Evolutionary conservation across 164 flowering plant species (phyloP).

Genomic region (Akebia trifoliata): DNA sequence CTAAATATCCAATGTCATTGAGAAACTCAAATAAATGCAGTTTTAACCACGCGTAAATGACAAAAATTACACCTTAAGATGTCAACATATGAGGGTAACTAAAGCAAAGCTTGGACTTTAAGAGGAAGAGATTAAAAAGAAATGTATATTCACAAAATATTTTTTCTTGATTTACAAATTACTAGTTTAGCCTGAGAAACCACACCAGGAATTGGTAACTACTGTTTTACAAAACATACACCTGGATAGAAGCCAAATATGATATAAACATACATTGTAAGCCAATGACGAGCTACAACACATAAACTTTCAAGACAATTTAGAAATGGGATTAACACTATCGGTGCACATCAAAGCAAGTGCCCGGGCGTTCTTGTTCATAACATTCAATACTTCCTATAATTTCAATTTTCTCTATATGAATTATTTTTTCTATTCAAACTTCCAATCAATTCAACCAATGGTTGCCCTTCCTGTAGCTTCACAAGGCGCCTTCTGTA

Average conservation of each 20-base stretch:
- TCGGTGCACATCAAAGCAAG: too few relatives aligned
- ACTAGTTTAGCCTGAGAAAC: not conserved
- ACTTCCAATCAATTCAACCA: constrained; percentile 50
- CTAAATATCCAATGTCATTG: not conserved
- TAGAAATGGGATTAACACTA: not conserved
- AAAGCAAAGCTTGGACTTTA: not conserved
- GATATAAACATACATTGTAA: not conserved
- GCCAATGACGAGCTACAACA: not conserved
- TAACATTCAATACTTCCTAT: not conserved
- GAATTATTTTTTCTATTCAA: constrained; percentile 38
- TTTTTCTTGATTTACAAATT: not conserved
- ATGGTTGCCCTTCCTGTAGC: constrained; percentile 39
- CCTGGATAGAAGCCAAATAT: not conserved
- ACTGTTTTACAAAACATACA: constrained; percentile 13
- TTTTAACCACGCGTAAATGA: not conserved
- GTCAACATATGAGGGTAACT: not conserved
- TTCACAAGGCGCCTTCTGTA: constrained; percentile 68
- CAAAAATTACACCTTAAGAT: not conserved
- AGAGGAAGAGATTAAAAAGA: not conserved
- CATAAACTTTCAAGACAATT: not conserved
- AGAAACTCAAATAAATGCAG: not conserved
- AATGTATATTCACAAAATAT: not conserved
- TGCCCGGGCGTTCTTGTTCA: too few relatives aligned
- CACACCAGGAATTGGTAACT: not conserved
- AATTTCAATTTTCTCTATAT: constrained; percentile 21